Conservation (phyloP, 139 green algal species). For the Mesotaenium endlicherianum region DNA sequence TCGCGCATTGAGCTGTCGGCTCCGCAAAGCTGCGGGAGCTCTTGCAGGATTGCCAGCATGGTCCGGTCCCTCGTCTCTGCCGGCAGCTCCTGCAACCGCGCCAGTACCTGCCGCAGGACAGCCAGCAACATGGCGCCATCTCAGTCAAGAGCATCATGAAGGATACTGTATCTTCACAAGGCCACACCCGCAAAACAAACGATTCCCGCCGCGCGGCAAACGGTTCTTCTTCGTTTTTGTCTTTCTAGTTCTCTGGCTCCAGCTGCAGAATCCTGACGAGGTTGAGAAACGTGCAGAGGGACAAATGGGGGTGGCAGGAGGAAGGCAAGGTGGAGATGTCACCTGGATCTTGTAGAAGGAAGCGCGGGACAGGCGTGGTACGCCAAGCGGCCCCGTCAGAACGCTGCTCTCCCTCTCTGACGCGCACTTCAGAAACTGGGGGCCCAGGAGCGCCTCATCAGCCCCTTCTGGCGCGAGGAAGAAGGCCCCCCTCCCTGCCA, state of each 20-base stretch:
- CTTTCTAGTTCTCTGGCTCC: too few species aligned
- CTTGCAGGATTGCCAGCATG: slow-evolving; percentile 22
- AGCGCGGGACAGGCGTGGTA: slow-evolving; percentile 43
- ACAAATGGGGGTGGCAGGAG: too few species aligned
- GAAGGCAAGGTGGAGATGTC: too few species aligned
- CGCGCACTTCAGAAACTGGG: slow-evolving; percentile 50
- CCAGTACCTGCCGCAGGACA: too few species aligned
- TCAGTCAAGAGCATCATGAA: too few species aligned
- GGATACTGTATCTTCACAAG: too few species aligned
- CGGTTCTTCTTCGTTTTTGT: too few species aligned
- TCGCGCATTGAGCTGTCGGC: slow-evolving; percentile 1
- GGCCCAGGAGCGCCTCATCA: slow-evolving; percentile 55
- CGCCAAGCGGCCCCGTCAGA: slow-evolving; percentile 54
- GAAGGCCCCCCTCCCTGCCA: too few species aligned
- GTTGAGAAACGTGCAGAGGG: too few species aligned
- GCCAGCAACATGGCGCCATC: too few species aligned
- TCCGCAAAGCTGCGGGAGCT: slow-evolving; percentile 11
- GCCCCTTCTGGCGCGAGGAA: slow-evolving; percentile 59
- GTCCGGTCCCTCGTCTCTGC: background rate
- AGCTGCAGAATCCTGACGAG: too few species aligned
- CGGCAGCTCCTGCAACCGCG: slow-evolving; percentile 2
- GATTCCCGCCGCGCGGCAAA: background rate
- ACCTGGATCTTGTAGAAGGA: slow-evolving; percentile 54
- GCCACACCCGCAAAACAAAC: too few species aligned
- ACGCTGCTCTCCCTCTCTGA: slow-evolving; percentile 54